phyloP scores from a whole-genome alignment of 2,329 filamentous ascomycete genomes.

The Sarocladiaceae sp. region DNA sequence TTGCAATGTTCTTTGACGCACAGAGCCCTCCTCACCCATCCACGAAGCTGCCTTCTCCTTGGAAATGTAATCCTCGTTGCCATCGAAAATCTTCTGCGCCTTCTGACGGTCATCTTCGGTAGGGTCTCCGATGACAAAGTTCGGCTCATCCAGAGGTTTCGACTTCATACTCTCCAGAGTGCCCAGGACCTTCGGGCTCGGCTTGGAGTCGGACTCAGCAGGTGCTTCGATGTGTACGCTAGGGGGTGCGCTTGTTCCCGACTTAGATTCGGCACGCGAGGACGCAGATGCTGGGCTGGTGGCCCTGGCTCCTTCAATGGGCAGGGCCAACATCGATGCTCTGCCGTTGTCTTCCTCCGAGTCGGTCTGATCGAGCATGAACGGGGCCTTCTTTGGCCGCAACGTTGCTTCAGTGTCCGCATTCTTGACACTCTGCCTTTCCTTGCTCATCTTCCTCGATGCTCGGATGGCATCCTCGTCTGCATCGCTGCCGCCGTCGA shows the following conservation, averaged over 20 bases:
- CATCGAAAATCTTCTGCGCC: constrained; percentile 77
- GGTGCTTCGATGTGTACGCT: constrained; percentile 38
- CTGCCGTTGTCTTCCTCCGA: constrained; percentile 27
- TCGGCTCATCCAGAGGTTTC: constrained; percentile 50
- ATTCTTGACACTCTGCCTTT: background rate
- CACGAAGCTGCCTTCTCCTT: constrained; percentile 79
- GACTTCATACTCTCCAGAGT: constrained; percentile 25
- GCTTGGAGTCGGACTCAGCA: constrained; percentile 23
- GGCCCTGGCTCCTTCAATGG: constrained; percentile 32
- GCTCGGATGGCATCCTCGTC: constrained; percentile 26
- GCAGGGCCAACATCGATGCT: constrained; percentile 35
- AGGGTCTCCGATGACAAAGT: constrained; percentile 51
- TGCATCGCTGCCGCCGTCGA: constrained; percentile 41
- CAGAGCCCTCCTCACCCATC: constrained; percentile 69
- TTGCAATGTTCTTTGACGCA: constrained; percentile 50
- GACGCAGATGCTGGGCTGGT: constrained; percentile 28
- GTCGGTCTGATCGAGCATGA: constrained; percentile 20
- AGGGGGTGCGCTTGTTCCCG: constrained; percentile 34
- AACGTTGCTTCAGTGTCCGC: constrained; percentile 21
- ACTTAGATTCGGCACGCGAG: constrained; percentile 33
- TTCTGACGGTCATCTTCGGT: constrained; percentile 67
- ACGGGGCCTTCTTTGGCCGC: constrained; percentile 19
- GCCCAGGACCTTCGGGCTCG: constrained; percentile 27
- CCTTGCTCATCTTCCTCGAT: background rate
- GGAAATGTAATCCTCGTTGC: constrained; percentile 72